Evolutionary conservation across 2,329 filamentous ascomycete species (phyloP).

Genomic region (Macroventuria anomochaeta): DNA sequence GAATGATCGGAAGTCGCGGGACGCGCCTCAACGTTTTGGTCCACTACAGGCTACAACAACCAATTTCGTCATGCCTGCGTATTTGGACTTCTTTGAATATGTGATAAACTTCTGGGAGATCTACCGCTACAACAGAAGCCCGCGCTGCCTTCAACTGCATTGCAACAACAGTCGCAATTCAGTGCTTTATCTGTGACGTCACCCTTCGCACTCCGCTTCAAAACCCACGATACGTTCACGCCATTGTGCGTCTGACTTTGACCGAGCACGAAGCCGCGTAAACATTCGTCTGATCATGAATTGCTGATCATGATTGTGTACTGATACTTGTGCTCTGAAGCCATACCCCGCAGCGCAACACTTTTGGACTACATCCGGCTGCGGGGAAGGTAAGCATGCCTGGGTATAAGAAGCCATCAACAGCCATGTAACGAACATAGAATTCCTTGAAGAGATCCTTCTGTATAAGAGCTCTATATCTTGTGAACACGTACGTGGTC

Average conservation of each 20-base stretch:
- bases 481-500: background rate
- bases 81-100: background rate
- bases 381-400: background rate
- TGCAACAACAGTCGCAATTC: too few species aligned
- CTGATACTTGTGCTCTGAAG: background rate
- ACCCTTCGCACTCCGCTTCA: background rate
- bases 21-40: slow-evolving; percentile 9
- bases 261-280: too few species aligned
- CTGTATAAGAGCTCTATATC: background rate
- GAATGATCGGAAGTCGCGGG: slow-evolving; percentile 32
- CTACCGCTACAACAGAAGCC: background rate
- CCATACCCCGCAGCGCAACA: slow-evolving; percentile 8
- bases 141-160: background rate
- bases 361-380: background rate
- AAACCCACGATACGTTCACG: background rate
- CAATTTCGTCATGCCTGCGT: slow-evolving; percentile 23
- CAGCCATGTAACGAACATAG: background rate
- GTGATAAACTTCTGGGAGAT: background rate
- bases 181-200: background rate
- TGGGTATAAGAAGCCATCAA: background rate
- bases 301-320: too few species aligned
- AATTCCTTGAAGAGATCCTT: too few species aligned
- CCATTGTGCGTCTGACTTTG: background rate
- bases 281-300: too few species aligned
- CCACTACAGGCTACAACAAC: background rate